A percentile compares a stretch with the other conserved stretches of the same genome.
Conservation (phyloP, 768 basidiomycete species). For the Tubosaeta sp. region DNA sequence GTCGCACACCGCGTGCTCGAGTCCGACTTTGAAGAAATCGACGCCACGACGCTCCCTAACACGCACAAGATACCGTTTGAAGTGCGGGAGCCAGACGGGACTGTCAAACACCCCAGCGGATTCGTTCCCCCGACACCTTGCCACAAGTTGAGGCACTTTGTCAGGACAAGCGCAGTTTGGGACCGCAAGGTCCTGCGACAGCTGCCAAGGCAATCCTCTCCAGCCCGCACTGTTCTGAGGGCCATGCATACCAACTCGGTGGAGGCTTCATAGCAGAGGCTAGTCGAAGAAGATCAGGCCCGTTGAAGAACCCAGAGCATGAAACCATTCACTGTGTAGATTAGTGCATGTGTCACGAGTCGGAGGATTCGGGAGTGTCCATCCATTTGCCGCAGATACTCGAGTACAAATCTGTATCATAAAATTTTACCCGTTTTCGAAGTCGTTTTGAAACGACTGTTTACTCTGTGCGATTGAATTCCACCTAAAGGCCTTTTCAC, state of each 20-base stretch:
- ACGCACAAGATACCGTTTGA: conserved; percentile 42
- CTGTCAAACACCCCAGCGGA: conserved; percentile 38
- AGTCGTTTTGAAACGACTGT: too few species aligned
- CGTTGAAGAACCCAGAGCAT: too few species aligned
- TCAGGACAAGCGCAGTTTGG: conserved; percentile 6
- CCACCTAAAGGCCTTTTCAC: too few species aligned
- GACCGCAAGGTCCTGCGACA: conserved; percentile 18
- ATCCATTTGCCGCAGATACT: neutral
- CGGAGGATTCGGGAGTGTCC: neutral
- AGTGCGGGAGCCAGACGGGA: conserved; percentile 35
- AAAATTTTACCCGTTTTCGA: neutral
- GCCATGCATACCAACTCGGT: conserved; percentile 18
- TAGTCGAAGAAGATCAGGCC: conserved; percentile 8
- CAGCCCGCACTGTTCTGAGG: conserved; percentile 13
- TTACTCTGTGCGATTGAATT: too few species aligned
- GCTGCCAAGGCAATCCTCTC: conserved; percentile 9
- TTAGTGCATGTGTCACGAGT: neutral
- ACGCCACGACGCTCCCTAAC: conserved; percentile 22
- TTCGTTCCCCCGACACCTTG: conserved; percentile 42
- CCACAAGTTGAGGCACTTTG: conserved; percentile 30
- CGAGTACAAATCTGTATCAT: neutral
- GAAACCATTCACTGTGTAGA: conserved; percentile 22
- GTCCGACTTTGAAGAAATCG: conserved; percentile 24
- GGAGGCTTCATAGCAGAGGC: conserved; percentile 11
- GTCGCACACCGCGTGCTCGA: conserved; percentile 31